Evolutionary conservation across 495 filamentous ascomycete species (phyloP).

Genomic region (Hypoxylon fragiforme): DNA sequence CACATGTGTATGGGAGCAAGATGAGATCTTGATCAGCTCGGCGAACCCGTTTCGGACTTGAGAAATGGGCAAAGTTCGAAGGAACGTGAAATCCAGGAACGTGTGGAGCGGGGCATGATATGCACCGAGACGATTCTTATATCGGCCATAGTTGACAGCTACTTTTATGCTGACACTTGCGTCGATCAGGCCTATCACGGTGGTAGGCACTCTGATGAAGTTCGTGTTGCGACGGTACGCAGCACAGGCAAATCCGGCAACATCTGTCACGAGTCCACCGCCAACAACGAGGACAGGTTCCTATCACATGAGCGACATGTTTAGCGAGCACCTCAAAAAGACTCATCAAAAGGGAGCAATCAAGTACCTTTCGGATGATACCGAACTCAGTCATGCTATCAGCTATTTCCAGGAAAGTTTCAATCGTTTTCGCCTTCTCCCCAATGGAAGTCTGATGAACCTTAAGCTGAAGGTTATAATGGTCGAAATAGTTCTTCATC

Average conservation of each 20-base stretch:
- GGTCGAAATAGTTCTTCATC: slow-evolving; percentile 61
- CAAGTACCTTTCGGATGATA: slow-evolving; percentile 59
- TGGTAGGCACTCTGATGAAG: slow-evolving; percentile 64
- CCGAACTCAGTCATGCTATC: slow-evolving; percentile 68
- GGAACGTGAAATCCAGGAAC: slow-evolving; percentile 67
- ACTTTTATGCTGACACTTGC: slow-evolving; percentile 68
- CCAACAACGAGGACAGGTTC: slow-evolving; percentile 68
- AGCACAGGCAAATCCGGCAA: slow-evolving; percentile 67
- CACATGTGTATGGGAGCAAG: slow-evolving; percentile 60
- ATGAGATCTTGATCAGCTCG: slow-evolving; percentile 69
- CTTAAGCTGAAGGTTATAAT: slow-evolving; percentile 56
- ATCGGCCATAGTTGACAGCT: slow-evolving; percentile 66
- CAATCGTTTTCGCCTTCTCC: slow-evolving; percentile 65
- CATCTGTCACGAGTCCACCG: slow-evolving; percentile 66
- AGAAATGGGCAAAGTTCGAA: slow-evolving; percentile 59
- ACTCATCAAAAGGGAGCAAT: too few relatives aligned
- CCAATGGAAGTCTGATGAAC: slow-evolving; percentile 68
- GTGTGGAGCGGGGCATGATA: slow-evolving; percentile 69
- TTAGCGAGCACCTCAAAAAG: neutral
- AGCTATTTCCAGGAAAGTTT: slow-evolving; percentile 61
- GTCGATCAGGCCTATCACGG: slow-evolving; percentile 68
- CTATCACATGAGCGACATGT: slow-evolving; percentile 26
- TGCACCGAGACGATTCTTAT: slow-evolving; percentile 68
- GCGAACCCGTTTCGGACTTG: slow-evolving; percentile 69
- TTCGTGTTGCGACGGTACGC: slow-evolving; percentile 59